Base-by-base conservation (phyloP, 148 eudicot genomes). In the Rhododendron ovatum region DNA sequence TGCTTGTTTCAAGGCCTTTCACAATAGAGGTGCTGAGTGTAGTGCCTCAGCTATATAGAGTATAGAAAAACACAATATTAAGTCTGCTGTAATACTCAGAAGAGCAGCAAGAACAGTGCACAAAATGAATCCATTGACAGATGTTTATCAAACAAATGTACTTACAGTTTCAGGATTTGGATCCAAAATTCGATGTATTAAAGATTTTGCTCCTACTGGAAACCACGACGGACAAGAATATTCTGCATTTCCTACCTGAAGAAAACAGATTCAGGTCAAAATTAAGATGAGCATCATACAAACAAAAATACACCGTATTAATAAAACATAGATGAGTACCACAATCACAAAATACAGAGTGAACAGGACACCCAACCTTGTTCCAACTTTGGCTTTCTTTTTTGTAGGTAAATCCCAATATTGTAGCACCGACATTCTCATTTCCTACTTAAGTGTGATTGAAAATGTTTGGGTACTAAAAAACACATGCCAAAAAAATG, bases 161-260 rank as follows among this genome's bases (percentile, higher is more conserved):
- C 95, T 87, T 87, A 97, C 99, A 33, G 94, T 95, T 90, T 92
- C 92, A 89, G 99, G 96, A 88, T 94, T 95, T 63, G 99, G 98
- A 84, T 97, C 96, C 86, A 97, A 88, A 81, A 95, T 97, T 83
- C 89, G 92, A 73, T 93, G 91, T 86, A 97, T 95, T 86, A 97
- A 89, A 83, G 95, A 92, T 88, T 93, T 97, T 79, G 98, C 98
- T 73, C 95, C 98, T 45, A 91, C 89, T 20, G 99, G 93, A 91
- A 97, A 97, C 98, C 96, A 97, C 33, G 98, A 91, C 39, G 99
- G 99, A 86, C 93, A 95, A 53, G 95, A 89, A 89, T 92, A 97
- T 5, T 95, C 95, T n/a, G 98, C 98, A 87, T 88, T 90, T 35
- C 91, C 96, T 88, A 97, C 93, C 99, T 97, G 94, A 86, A 88